Base-by-base conservation (phyloP, 768 basidiomycete genomes). In the Tricholoma matsutake region DNA sequence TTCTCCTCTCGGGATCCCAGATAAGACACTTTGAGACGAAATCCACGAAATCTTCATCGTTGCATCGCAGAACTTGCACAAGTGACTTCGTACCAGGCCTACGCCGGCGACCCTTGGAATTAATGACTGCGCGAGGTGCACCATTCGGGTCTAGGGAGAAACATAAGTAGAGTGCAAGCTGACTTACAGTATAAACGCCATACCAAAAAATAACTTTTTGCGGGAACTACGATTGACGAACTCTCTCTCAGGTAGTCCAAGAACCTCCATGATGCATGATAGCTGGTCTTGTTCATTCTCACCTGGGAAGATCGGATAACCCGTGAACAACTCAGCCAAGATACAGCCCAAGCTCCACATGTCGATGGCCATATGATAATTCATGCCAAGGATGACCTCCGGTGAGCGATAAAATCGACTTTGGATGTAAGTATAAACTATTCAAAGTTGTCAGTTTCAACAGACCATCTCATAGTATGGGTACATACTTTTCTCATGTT, bases 261-360 rank as follows among this genome's bases (percentile, higher is more conserved):
- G 86, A 6, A 99, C 92, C 73, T 99, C 97, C 96, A 99, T 99
- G 75, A 99, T 99, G 72, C 96, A 98, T 4, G 96, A 91, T 57
- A 99, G 76, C 67, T 98, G 97, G 71, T 98, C 96, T 75, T 97
- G 94, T 73, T 99, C 96, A 70, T 98, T 98, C 76, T 99, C 97
- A 25, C 97, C 97, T 0, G 97, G 97, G 76, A 99, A 99, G 67
- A 99, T 96, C 1, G 97, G 97, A 73, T 94, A 97, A 0, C 97
- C 97, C 10, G 96, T 98, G 73, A 91, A 96, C 45, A 99, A 78
- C 74, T 99, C 97, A 14, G 97, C 97, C 57, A 99, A 79, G 63
- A 99, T 99, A 69, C 97, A 99, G 37, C 97, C 97, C 66, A 99
- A 75, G 79, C 94, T 96, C 97, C 97, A 99, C 96, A 99, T 99